Evolutionary conservation across 192 early-diverging fungal species (phyloP), one percentile per base, ranked within the genome.

Genomic region (Backusella luteola): DNA sequence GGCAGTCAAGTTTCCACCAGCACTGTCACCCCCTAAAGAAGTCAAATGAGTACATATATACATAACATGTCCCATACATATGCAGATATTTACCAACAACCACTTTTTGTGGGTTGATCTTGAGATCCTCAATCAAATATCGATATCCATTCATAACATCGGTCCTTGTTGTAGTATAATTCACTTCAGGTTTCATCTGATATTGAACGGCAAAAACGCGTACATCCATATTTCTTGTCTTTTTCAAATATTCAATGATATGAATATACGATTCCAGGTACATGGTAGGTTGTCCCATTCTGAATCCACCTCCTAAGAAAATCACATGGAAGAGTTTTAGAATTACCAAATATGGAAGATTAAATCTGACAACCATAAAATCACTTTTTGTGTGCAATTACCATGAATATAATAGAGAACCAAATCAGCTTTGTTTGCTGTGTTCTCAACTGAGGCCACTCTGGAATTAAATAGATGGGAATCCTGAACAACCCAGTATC

Each of bases 341-440:
- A 21, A 34, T 73, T 73, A 73, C 29, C 34, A 59, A 34, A 56
- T 73, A 35, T 29, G 4, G 15, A 63, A 29, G 34, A 53, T 52
- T 35, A 56, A 73, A 44, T 36, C 35, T 69, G 56, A 63, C 56
- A 63, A 63, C 56, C 26, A 26, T 3, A 12, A 56, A 63, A 29
- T 63, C 26, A 53, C 26, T 11, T 11, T 63, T 63, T 63, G 56
- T 63, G 56, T 63, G 4, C 56, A 36, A 32, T 32, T 75, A 75
- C 74, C 74, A 46, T 75, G 74, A 63, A 75, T 75, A 46, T 46
- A 75, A 41, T 66, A 75, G 17, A 75, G 26, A 21, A 75, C 63
- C 15, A 75, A 29, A n/a, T 75, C 74, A 19, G 74, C 74, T 17
- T 66, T 26, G 21, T 29, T 44, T 9, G 63, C 23, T 17, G 36